These are phyloP conservation scores for Quercus mongolica DNA, from an alignment of 306 rosid genomes.

Conservation along the genomic window DNA sequence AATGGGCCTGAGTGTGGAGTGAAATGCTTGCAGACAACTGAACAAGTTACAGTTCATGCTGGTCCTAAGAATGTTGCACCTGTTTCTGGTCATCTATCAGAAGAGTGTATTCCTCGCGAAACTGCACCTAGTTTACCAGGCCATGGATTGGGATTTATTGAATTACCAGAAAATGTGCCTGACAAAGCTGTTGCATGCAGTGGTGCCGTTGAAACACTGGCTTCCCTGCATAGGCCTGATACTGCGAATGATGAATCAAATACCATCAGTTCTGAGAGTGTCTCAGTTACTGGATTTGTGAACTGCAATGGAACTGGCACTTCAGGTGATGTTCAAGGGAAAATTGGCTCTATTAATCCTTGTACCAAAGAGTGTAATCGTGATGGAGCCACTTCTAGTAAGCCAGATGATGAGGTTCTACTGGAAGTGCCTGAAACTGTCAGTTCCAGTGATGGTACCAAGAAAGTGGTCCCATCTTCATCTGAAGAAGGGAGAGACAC, in stretches of 20 bases:
- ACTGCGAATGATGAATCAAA: slow-evolving; percentile 20
- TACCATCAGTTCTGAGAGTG: slow-evolving; percentile 19
- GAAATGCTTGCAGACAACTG: slow-evolving; percentile 26
- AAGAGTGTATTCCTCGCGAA: slow-evolving; percentile 12
- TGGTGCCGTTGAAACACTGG: slow-evolving; percentile 11
- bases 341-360: slow-evolving; percentile 15
- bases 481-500: slow-evolving; percentile 17
- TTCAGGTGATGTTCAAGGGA: slow-evolving; percentile 32
- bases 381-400: slow-evolving; percentile 17
- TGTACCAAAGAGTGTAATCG: slow-evolving; percentile 21
- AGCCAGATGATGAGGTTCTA: slow-evolving; percentile 12
- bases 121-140: slow-evolving; percentile 21
- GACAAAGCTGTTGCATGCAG: slow-evolving; percentile 17
- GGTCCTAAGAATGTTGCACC: slow-evolving; percentile 10
- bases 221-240: slow-evolving; percentile 15
- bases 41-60: slow-evolving; percentile 19
- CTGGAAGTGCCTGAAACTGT: slow-evolving; percentile 15
- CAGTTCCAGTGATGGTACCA: slow-evolving; percentile 11
- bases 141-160: slow-evolving; percentile 17
- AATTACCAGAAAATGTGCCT: slow-evolving; percentile 25
- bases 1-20: slow-evolving; percentile 22
- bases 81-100: slow-evolving; percentile 24
- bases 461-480: slow-evolving; percentile 2
- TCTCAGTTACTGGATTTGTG: slow-evolving; percentile 2
- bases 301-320: slow-evolving; percentile 14